Percentiles rank a stretch among this genome's conserved stretches.
These are phyloP conservation scores for Colletotrichum truncatum DNA, from an alignment of 2,329 filamentous ascomycete species.

Conservation along the genomic window DNA sequence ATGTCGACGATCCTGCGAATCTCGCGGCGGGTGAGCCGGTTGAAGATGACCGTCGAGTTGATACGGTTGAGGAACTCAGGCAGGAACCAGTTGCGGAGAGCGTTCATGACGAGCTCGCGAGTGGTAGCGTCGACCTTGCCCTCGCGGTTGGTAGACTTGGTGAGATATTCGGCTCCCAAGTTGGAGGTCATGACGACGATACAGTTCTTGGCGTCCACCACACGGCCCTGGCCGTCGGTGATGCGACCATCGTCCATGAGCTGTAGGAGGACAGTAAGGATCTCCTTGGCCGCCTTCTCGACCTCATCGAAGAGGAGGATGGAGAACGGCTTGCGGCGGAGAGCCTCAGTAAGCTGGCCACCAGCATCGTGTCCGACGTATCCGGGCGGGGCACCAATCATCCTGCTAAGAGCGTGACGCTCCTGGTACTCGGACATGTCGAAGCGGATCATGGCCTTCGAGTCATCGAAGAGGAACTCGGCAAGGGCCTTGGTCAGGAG, in stretches of 20 bases:
- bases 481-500: conserved; percentile 95
- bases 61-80: conserved; percentile 99
- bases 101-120: conserved; percentile 87
- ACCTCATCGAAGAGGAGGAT: conserved; percentile 98
- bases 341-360: conserved; percentile 92
- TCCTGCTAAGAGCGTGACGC: conserved; percentile 90
- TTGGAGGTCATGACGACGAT: conserved; percentile 99
- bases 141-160: conserved; percentile 79
- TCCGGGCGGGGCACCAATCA: conserved; percentile 97
- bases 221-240: conserved; percentile 94
- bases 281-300: conserved; percentile 98
- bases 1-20: conserved; percentile 97
- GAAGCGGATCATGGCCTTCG: conserved; percentile 98
- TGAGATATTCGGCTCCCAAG: conserved; percentile 92
- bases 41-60: conserved; percentile 96
- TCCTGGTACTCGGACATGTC: conserved; percentile 99
- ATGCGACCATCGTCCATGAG: conserved; percentile 99
- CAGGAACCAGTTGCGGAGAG: conserved; percentile 94
- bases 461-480: conserved; percentile 97
- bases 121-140: conserved; percentile 89
- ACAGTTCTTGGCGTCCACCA: conserved; percentile 96
- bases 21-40: conserved; percentile 87
- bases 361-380: conserved; percentile 97
- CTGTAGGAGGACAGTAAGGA: conserved; percentile 96
- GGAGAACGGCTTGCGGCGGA: conserved; percentile 95